Base-by-base conservation (phyloP, 1,284 basidiomycete genomes). In the Earliella scabrosa region DNA sequence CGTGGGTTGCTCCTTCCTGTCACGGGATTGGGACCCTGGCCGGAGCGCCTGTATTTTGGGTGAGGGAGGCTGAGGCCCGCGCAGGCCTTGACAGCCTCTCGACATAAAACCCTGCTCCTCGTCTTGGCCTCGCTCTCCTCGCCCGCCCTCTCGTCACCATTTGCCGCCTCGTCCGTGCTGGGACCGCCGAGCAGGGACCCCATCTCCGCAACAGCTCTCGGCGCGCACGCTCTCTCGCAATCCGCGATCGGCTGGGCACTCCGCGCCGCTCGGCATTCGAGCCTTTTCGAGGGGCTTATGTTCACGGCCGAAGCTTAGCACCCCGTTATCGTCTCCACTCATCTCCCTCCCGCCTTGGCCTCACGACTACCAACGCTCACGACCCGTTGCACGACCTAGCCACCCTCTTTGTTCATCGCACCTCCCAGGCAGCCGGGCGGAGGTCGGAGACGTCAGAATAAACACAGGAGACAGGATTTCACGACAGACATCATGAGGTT, bases 201-300 rank as follows among this genome's bases (percentile, higher is more conserved):
- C 10, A 11, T 16, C 16, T 20, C 13, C 20, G 18, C 18, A 40
- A 34, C 41, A 39, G 24, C 45, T 53, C 52, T 53, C 52, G 52
- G 52, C 38, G 32, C 36, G 23, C 41, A 35, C 18, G 21, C 10
- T 8, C 9, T 24, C 21, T 23, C 39, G 39, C 39, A 24, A 29
- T 45, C 41, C 44, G 34, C 48, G 52, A 55, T 59, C 60, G 58
- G 60, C 60, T 62, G 55, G 54, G 54, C 60, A 62, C n/a, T 59
- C 57, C 54, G 60, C 60, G 60, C 57, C 60, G 60, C 60, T 62
- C 60, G 60, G 60, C 60, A 62, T 57, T 54, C 55, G 35, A 45
- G 29, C 29, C 29, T 31, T 31, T 13, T 31, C 26, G 21, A 21
- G 45, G 48, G 43, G 57, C 52, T 46, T 52, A 52, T 55, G 55